These are phyloP conservation scores for Botrytis elliptica DNA, from an alignment of 2,329 filamentous ascomycete species.

Conservation along the genomic window DNA sequence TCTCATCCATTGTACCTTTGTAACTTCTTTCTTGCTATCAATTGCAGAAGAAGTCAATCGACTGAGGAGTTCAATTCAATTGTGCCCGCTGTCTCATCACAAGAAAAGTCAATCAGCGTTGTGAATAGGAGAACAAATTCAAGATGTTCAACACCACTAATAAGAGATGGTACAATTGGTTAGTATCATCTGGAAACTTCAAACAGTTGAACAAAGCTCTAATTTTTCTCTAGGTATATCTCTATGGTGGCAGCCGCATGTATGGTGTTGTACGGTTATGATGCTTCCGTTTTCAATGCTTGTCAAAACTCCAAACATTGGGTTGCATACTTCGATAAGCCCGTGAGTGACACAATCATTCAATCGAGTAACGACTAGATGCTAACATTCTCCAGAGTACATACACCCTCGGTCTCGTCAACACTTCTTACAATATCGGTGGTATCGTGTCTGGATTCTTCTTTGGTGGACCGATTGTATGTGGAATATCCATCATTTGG, in stretches of 20 bases:
- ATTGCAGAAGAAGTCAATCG: background rate
- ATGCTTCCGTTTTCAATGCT: conserved; percentile 72
- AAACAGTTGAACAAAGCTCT: background rate
- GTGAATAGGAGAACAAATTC: background rate
- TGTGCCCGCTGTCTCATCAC: background rate
- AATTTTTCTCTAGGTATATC: conserved; percentile 53
- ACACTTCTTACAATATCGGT: conserved; percentile 69
- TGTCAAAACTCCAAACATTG: conserved; percentile 67
- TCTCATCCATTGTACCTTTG: background rate
- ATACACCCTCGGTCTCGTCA: conserved; percentile 55
- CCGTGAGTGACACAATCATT: conserved; percentile 18
- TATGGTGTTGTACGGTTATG: conserved; percentile 76
- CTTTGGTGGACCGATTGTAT: conserved; percentile 55
- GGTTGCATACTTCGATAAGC: conserved; percentile 58
- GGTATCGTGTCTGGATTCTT: conserved; percentile 69
- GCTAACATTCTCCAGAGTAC: conserved; percentile 23
- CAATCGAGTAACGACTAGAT: too few species aligned
- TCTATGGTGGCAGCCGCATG: conserved; percentile 67
- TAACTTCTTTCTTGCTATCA: background rate
- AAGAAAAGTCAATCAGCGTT: background rate
- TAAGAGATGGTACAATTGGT: conserved; percentile 22
- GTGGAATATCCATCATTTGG: background rate
- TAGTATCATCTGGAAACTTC: background rate
- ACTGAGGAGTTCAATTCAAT: background rate
- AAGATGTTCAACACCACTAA: conserved; percentile 17